Evolutionary conservation across 495 filamentous ascomycete species (phyloP), one percentile per base, ranked within the genome.

Genomic region (Parathielavia hyrcaniae): DNA sequence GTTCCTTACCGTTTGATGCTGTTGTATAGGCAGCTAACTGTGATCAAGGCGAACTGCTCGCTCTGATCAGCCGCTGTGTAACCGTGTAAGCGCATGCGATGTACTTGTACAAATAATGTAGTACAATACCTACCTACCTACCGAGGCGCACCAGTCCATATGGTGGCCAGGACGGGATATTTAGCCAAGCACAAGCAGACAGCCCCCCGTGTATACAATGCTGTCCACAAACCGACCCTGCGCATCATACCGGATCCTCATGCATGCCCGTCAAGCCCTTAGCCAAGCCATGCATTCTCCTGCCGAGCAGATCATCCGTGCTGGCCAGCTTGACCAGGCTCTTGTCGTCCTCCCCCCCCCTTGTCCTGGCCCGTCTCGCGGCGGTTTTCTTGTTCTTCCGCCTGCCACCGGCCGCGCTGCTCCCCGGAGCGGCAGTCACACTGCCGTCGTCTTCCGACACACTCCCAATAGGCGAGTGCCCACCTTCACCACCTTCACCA

Each of bases 241-340:
- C 2, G 26, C 26, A 6, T 61, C 49, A 74, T 47, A 73, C 73
- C 43, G 70, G 70, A 61, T 77, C 72, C 41, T 81, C 79, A 4
- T 76, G 76, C 57, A 79, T 64, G 9, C 89, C 87, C 72, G 89
- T 91, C 76, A 97, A 75, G 11, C 87, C 82, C 5, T 86, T 83
- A 8, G 88, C 84, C 26, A 97, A 69, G 7, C 88, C 89, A 64
- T 87, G 82, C 91, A 97, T 97, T 43, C 91, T 75, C 53, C 91
- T 75, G 8, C 86, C 84, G 14, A 97, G 69, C 55, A 97, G 67
- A 76, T 96, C 90, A 59, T 95, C 90, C 59, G 86, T 84, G 66
- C 89, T 95, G 32, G 83, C 83, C 34, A 96, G 72, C 69, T 86
- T 89, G 6, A 86, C 81, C 53, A 90, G 71, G 62, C 86, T 87